A percentile compares a stretch with the other conserved stretches of the same genome.
Evolutionary conservation across 2,329 filamentous ascomycete species (phyloP).

Genomic region (Onygenales sp.): DNA sequence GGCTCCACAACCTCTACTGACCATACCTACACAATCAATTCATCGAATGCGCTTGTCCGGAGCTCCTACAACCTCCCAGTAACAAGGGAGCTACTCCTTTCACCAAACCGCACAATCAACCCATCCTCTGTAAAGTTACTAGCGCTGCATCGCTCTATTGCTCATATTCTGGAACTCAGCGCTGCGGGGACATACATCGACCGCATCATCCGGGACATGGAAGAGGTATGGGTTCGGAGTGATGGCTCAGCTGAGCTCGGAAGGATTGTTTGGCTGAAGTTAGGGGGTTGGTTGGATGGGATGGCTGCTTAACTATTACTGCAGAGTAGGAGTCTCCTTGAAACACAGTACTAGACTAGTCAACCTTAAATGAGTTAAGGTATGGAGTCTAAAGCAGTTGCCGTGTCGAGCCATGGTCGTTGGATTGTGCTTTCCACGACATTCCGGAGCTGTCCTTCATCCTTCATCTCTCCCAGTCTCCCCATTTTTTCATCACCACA

Average conservation of each 20-base stretch:
- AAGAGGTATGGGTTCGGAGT: slow-evolving; percentile 17
- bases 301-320: not conserved
- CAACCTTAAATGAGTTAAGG: too few species aligned
- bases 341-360: too few species aligned
- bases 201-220: slow-evolving; percentile 14
- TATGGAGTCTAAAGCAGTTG: too few species aligned
- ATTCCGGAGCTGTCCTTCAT: too few species aligned
- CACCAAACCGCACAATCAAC: slow-evolving; percentile 17
- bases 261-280: slow-evolving; percentile 8
- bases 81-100: slow-evolving; percentile 11
- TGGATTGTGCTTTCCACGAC: too few species aligned
- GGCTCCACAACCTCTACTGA: slow-evolving; percentile 4
- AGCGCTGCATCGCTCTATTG: slow-evolving; percentile 12
- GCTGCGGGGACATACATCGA: slow-evolving; percentile 15
- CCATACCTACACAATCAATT: not conserved
- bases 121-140: slow-evolving; percentile 14
- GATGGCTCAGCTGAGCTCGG: slow-evolving; percentile 13
- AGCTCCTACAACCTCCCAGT: slow-evolving; percentile 6
- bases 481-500: too few species aligned
- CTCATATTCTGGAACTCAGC: slow-evolving; percentile 14
- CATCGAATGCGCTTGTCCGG: not conserved
- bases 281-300: slow-evolving; percentile 14
- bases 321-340: too few species aligned
- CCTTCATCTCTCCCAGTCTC: too few species aligned
- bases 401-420: too few species aligned